These are phyloP conservation scores for Acanthochlamys bracteata DNA, from an alignment of 106 monocot genomes.

Conservation along the genomic window DNA sequence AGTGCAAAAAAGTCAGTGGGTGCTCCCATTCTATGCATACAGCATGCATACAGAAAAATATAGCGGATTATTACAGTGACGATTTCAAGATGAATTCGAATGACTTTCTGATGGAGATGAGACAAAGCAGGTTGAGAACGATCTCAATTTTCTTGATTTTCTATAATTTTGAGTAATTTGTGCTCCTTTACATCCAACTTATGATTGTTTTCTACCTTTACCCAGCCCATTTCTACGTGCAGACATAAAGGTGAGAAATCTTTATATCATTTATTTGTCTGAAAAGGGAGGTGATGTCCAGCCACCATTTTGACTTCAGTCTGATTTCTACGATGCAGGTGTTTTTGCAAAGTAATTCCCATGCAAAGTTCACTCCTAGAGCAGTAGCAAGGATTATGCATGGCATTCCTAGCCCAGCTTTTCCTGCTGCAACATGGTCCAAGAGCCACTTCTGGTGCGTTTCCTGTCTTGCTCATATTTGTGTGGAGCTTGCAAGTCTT, in stretches of 20 bases:
- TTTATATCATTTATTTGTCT: background rate
- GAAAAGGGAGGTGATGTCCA: too few species aligned
- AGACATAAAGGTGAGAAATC: constrained; percentile 73
- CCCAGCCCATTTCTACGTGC: constrained; percentile 77
- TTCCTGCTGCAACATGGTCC: constrained; percentile 73
- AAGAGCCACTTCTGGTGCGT: constrained; percentile 94
- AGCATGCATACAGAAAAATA: constrained; percentile 60
- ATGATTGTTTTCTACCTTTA: constrained; percentile 14
- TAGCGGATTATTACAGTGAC: constrained; percentile 56
- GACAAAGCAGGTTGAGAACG: constrained; percentile 46
- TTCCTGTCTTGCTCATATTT: too few species aligned
- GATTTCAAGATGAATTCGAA: constrained; percentile 6
- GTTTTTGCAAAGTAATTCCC: constrained; percentile 83
- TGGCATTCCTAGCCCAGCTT: constrained; percentile 93
- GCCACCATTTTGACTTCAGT: background rate
- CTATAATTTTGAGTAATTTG: background rate
- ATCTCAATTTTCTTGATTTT: background rate
- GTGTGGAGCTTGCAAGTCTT: too few species aligned
- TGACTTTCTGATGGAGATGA: constrained; percentile 14
- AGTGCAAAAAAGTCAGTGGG: constrained; percentile 50
- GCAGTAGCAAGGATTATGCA: constrained; percentile 96
- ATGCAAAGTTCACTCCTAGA: constrained; percentile 81
- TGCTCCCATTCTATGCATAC: constrained; percentile 74
- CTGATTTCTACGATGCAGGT: constrained; percentile 36
- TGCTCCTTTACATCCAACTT: too few species aligned